Base-by-base conservation (phyloP, 495 filamentous ascomycete genomes). In the Hypoxylon perforatum region DNA sequence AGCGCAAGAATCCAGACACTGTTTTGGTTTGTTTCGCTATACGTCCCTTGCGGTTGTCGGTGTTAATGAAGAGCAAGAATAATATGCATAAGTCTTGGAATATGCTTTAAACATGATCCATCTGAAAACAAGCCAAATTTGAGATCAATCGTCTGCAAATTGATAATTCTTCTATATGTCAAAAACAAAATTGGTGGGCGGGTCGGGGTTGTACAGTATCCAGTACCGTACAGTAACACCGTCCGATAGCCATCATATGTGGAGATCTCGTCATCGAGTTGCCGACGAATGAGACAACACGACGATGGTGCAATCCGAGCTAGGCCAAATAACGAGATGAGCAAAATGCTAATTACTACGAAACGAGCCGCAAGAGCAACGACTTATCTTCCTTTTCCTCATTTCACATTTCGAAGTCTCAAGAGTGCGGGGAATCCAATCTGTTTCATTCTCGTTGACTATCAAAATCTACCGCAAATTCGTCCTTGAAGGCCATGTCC, bases 301-400 rank as follows among this genome's bases (percentile, higher is more conserved):
- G 33, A 35, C 48, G 47, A 75, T 75, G 63, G 70, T 60, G 72
- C 72, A 73, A 75, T 75, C 61, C 36, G 60, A 63, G 69, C 72
- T 73, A 75, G 58, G 28, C 70, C 65, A 56, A 65, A 65, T 67
- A 50, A 67, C 62, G 21, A 54, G 25, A 42, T 14, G 56, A 41
- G 44, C 28, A 52, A n/a, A 69, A 45, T 63, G 62, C 54, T 65
- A 67, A 54, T 67, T 69, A 58, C 61, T 57, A 49, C 41, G 44
- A 70, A 59, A 68, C 63, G 61, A 75, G 66, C 66, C 70, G 65
- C 70, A 73, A 70, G 28, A 57, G 53, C 18, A n/a, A 50, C 33
- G 22, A 70, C 57, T 58, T 67, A 30, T 30, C 57, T 71, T 70
- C 52, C 25, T 53, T 58, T 67, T 64, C 19, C 50, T 72, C 63